Evolutionary conservation across 1,284 basidiomycete species (phyloP), one percentile per base, ranked within the genome.

Genomic region (Ustilago shanxiensis): DNA sequence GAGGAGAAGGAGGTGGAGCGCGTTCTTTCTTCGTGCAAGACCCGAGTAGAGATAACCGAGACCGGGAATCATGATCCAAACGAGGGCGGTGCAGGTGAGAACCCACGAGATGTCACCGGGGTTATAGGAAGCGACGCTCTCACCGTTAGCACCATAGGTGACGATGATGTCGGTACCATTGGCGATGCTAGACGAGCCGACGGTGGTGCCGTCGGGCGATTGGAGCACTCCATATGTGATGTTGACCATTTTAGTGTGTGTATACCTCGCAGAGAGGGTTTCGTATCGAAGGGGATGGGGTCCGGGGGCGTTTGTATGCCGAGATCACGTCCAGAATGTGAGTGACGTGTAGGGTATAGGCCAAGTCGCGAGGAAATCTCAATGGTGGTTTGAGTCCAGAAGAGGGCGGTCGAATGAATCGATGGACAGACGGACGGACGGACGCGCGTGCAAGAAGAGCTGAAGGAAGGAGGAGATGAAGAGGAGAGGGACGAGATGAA

Each of bases 31-130:
- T 60, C 93, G 89, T 20, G 92, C 91, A 14, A 95, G 89, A 69
- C 94, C 94, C 45, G 94, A 94, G 87, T 96, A 96, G 31, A 95
- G 90, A 88, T 95, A 95, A 2, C 75, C 88, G 87, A 79, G 80
- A 39, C 77, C 92, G 91, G 65, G 92, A 91, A 77, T 93, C 86
- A 89, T 88, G 79, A 88, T 85, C 79, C 88, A 90, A 22, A 95
- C 93, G 87, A 95, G 90, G 14, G 91, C 92, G 13, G 92, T 92
- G 67, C 91, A 91, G 24, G 93, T 88, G 28, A 93, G 89, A 1
- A 95, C 60, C 86, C 86, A 87, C 1, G 85, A 78, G 26, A 86
- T 86, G 66, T 83, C 82, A 62, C 78, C 77, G 13, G 72, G 73
- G 37, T 61, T 64, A 63, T 79, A 83, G 49, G 73, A 60, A 33